Evolutionary conservation across 1,284 basidiomycete genomes (phyloP).

Genomic region (Trichosporon faecale): DNA sequence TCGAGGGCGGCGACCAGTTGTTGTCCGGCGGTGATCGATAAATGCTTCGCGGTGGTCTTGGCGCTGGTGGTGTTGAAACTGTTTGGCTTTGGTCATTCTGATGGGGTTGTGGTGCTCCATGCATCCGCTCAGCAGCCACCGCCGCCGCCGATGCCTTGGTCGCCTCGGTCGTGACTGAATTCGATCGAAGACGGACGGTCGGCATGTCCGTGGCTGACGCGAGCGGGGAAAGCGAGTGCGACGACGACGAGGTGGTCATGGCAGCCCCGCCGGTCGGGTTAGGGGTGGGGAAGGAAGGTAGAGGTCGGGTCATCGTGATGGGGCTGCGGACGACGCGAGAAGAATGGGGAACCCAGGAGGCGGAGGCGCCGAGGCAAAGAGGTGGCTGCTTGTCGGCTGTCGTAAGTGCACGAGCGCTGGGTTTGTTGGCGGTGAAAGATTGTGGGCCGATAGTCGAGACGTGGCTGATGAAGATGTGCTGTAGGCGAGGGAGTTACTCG

Average conservation of each 20-base stretch:
- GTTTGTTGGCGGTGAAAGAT: neutral
- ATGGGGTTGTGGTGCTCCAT: neutral
- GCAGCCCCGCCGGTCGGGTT: neutral
- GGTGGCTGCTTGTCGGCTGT: neutral
- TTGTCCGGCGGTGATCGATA: conserved; percentile 1
- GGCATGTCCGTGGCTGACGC: conserved; percentile 4
- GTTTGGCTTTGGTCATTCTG: neutral
- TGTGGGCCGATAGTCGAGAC: neutral
- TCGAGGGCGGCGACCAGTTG: neutral
- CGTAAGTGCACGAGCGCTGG: neutral
- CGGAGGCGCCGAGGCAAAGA: neutral
- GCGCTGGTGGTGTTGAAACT: neutral
- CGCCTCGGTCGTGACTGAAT: conserved; percentile 14
- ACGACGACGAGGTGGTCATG: conserved; percentile 14
- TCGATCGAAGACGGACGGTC: conserved; percentile 17
- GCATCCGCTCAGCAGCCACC: neutral
- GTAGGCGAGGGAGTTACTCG: neutral
- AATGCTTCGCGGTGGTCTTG: neutral
- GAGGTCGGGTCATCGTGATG: conserved; percentile 7
- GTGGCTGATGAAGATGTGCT: neutral
- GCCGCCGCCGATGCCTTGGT: neutral
- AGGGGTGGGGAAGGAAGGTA: conserved; percentile 9
- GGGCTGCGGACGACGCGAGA: neutral
- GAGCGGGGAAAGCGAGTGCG: conserved; percentile 11
- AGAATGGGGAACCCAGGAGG: neutral